These are phyloP conservation scores for Rhexocercosporidium sp. DNA, from an alignment of 2,329 filamentous ascomycete genomes.

Conservation along the genomic window DNA sequence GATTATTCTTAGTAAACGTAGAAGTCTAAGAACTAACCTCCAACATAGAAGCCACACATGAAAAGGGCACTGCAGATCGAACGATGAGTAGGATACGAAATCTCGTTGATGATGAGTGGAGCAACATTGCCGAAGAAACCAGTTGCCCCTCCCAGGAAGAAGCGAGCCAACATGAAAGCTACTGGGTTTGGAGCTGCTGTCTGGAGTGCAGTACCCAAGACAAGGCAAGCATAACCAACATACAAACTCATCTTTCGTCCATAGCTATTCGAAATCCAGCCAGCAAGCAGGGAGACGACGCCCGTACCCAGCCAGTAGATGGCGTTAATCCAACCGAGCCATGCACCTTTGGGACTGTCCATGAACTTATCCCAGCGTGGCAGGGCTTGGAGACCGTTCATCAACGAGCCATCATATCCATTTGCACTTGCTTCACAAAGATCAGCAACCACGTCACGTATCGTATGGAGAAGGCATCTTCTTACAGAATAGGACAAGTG, in stretches of 20 bases:
- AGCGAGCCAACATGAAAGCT: too few relatives aligned
- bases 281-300: background rate
- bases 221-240: constrained; percentile 1
- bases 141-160: too few relatives aligned
- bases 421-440: background rate
- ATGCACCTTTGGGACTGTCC: constrained; percentile 15
- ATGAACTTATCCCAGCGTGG: constrained; percentile 41
- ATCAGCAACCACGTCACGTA: too few relatives aligned
- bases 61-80: constrained; percentile 27
- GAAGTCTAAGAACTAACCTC: background rate
- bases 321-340: constrained; percentile 15
- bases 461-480: too few relatives aligned
- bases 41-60: constrained; percentile 35
- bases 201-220: too few relatives aligned
- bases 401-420: constrained; percentile 28
- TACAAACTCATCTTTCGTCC: background rate
- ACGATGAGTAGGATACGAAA: constrained; percentile 29
- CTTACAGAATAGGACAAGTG: too few relatives aligned
- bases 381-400: constrained; percentile 44
- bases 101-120: constrained; percentile 26
- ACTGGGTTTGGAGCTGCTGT: too few relatives aligned
- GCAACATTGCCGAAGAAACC: background rate
- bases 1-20: constrained; percentile 29
- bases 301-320: constrained; percentile 13
- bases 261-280: background rate